Conservation (phyloP, 352 stramenopile genomes). For the Phytophthora pisi region DNA sequence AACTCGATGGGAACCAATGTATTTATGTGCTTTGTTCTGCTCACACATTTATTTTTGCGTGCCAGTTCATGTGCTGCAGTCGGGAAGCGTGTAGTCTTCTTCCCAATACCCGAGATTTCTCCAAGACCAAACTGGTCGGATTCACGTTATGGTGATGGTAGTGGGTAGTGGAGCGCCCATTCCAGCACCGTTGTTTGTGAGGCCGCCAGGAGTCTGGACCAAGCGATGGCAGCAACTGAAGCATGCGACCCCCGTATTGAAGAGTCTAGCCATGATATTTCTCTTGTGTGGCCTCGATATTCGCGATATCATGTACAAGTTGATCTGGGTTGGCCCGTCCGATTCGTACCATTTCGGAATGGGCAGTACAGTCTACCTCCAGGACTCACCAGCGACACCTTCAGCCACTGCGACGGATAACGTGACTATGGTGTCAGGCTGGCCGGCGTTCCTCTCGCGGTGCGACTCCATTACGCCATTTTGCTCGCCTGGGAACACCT, state of each 20-base stretch:
- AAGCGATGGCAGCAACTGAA: not conserved
- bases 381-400: not conserved
- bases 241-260: not conserved
- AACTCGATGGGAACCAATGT: not conserved
- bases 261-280: conserved; percentile 1
- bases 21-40: not conserved
- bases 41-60: not conserved
- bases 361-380: not conserved
- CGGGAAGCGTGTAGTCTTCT: not conserved
- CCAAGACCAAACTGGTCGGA: not conserved
- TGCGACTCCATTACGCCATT: not conserved
- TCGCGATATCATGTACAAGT: not conserved
- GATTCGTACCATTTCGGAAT: not conserved
- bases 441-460: not conserved
- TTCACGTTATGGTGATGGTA: not conserved
- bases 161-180: not conserved
- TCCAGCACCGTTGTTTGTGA: not conserved
- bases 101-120: not conserved
- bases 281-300: not conserved
- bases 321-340: not conserved
- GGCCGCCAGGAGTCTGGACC: not conserved
- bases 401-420: not conserved
- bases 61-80: not conserved
- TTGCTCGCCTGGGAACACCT: not conserved
- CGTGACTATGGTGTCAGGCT: not conserved